These are phyloP conservation scores for Gnomoniopsis sp. DNA, from an alignment of 2,329 filamentous ascomycete species.

Conservation along the genomic window DNA sequence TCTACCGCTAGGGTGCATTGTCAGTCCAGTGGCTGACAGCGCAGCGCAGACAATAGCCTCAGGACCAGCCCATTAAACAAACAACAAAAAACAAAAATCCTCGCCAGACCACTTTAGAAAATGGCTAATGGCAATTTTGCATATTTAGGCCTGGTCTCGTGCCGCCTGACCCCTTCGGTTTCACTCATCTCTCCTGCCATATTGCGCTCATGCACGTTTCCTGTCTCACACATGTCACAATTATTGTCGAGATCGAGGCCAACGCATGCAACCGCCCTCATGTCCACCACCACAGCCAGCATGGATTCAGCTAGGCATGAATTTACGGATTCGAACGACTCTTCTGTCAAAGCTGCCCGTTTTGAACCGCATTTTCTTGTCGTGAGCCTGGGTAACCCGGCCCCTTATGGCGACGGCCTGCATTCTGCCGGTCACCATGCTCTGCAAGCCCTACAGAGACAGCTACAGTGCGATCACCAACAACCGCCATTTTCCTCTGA, in stretches of 20 bases:
- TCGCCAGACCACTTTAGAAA: background rate
- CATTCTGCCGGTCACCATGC: conserved; percentile 86
- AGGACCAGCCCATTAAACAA: background rate
- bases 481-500: conserved; percentile 48
- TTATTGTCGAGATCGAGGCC: background rate
- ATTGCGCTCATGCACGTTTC: background rate
- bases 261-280: background rate
- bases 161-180: background rate
- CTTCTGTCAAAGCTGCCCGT: conserved; percentile 9
- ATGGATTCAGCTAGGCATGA: background rate
- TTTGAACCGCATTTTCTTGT: conserved; percentile 63
- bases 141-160: conserved; percentile 3
- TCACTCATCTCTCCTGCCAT: background rate
- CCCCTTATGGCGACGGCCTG: conserved; percentile 70
- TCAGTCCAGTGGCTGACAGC: background rate
- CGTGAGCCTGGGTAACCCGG: conserved; percentile 83
- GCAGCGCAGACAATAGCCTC: background rate
- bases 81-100: background rate
- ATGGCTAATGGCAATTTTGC: background rate
- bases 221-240: background rate
- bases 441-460: conserved; percentile 56
- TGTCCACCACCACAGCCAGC: background rate
- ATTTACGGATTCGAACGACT: background rate
- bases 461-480: conserved; percentile 33
- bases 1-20: background rate